Evolutionary conservation across 768 basidiomycete genomes (phyloP), one percentile per base, ranked within the genome.

Genomic region (Collybiopsis confluens): DNA sequence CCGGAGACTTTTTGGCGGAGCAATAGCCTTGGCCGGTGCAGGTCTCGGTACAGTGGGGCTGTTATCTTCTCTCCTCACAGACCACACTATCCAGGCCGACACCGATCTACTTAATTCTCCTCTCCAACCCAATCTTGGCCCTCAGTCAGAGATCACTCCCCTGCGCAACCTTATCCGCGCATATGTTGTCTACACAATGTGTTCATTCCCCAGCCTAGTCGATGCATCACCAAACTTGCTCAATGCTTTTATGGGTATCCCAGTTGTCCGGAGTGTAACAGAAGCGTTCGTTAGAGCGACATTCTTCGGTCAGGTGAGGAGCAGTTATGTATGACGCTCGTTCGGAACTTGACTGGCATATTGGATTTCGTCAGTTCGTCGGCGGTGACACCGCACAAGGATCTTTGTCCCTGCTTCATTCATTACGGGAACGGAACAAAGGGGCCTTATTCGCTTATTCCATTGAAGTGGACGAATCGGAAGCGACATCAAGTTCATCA

Each of bases 391-490:
- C 86, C 0, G 88, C 86, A 0, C 76, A 79, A 35, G 83, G 78
- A 16, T 80, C 86, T 6, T 59, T 89, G 4, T 85, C 90, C 1
- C 64, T 89, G 0, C 77, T 97, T 37, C 70, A 74, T 37, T 62
- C 68, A 11, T 73, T 95, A 23, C 80, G 92, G 16, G 66, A 67
- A 9, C 78, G 79, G 56, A 87, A 89, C 61, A 88, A 85, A 56
- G 94, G 91, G 2, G 74, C 79, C 8, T 69, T 97, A 11, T 82
- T 97, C 58, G 85, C 79, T 20, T 96, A 97, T 69, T 88, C 85
- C 46, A 91, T 92, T 24, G 92, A 95, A 68, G 92, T 89, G 10
- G 83, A 92, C 59, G 80, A 85, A 60, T 68, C 67, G 10, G 74
- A 81, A 33, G 79, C 79, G 3, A 70, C 73, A 0, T 72, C 53